phyloP scores from a whole-genome alignment of 73 alveolate genomes.

The Halteria grandinella region DNA sequence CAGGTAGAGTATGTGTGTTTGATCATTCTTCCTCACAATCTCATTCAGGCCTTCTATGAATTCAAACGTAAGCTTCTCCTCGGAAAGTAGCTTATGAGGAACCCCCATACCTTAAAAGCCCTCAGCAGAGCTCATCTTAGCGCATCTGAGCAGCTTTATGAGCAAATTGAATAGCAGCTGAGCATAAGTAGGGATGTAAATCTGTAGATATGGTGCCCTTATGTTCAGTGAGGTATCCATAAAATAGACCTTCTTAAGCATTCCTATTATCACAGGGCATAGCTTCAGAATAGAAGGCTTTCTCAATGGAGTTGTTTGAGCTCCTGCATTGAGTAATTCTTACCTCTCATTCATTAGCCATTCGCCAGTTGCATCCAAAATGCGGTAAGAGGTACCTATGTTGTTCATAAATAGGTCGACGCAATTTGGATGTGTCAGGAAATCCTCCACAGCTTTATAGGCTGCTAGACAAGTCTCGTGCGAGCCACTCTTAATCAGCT shows the following conservation, averaged over 20 bases:
- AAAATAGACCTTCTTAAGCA: constrained; percentile 3
- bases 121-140: constrained; percentile 36
- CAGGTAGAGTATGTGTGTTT: constrained; percentile 7
- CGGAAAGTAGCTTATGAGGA: constrained; percentile 44
- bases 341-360: constrained; percentile 43
- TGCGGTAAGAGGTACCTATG: constrained; percentile 12
- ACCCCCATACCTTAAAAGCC: constrained; percentile 57
- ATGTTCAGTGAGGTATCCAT: constrained; percentile 9
- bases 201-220: constrained; percentile 24
- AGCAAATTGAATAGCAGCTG: constrained; percentile 5
- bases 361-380: constrained; percentile 41
- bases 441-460: constrained; percentile 29
- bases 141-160: constrained; percentile 25
- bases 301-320: not conserved
- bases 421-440: constrained; percentile 30
- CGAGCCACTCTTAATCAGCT: constrained; percentile 30
- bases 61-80: constrained; percentile 54
- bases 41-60: constrained; percentile 49
- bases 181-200: constrained; percentile 10
- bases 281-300: constrained; percentile 35
- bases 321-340: too few species aligned
- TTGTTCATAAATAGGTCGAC: constrained; percentile 35
- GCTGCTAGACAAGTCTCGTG: constrained; percentile 22
- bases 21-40: constrained; percentile 23
- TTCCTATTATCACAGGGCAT: constrained; percentile 32